A percentile compares a stretch with the other conserved stretches of the same genome.
phyloP scores from a whole-genome alignment of 805 yeast species.

The Kluyveromyces starmeri region DNA sequence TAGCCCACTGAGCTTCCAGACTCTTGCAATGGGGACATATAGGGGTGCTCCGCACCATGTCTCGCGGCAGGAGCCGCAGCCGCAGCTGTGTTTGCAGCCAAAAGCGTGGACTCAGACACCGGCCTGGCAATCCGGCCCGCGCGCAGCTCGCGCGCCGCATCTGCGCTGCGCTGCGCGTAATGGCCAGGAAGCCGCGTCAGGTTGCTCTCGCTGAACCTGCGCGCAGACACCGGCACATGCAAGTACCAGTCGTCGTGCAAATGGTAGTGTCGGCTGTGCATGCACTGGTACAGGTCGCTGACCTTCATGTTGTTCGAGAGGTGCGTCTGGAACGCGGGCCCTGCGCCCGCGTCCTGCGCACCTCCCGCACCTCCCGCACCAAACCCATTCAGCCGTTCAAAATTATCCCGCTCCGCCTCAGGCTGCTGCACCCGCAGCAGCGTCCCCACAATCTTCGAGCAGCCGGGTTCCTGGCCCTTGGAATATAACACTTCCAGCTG shows the following conservation, averaged over 20 bases:
- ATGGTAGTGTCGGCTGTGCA: conserved; percentile 7
- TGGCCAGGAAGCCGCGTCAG: conserved; percentile 1
- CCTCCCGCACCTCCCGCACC: not conserved
- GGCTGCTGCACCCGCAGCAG: conserved; percentile 4
- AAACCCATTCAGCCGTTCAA: not conserved
- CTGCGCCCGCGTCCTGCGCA: too few species aligned
- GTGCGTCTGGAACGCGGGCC: conserved; percentile 1
- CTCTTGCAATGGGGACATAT: too few species aligned
- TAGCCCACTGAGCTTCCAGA: too few species aligned
- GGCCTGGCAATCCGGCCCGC: too few species aligned
- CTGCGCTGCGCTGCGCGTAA: not conserved
- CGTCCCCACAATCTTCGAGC: not conserved
- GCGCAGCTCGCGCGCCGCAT: not conserved
- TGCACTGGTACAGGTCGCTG: conserved; percentile 14
- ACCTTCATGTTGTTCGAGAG: conserved; percentile 12
- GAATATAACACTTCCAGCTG: conserved; percentile 5
- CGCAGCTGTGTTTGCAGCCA: not conserved
- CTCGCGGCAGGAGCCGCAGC: not conserved
- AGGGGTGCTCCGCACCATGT: not conserved
- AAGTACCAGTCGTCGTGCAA: conserved; percentile 1
- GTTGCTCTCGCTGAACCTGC: conserved; percentile 4
- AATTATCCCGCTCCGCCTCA: not conserved
- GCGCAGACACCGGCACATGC: not conserved
- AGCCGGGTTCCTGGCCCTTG: not conserved
- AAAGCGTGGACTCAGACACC: not conserved